Evolutionary conservation across 1,139 yeast species (phyloP).

Genomic region (Geotrichum restrictum): DNA sequence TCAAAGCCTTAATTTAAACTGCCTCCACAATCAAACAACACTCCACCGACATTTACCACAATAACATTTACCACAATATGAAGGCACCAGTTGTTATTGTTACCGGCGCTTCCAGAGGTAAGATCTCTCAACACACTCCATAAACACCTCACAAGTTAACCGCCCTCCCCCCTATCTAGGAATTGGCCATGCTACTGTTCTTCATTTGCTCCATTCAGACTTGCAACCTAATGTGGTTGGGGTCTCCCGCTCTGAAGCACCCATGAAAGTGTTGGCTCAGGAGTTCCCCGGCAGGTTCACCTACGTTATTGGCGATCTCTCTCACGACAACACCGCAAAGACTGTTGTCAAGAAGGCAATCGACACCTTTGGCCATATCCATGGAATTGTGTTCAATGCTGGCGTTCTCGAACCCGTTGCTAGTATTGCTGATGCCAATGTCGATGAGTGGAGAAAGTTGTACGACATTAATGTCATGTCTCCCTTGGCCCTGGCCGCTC

Average conservation of each 20-base stretch:
- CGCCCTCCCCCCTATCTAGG: constrained; percentile 43
- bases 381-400: constrained; percentile 78
- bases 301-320: constrained; percentile 59
- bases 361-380: constrained; percentile 54
- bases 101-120: constrained; percentile 63
- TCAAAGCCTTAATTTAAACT: too few relatives aligned
- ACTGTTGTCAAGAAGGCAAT: constrained; percentile 50
- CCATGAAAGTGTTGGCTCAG: constrained; percentile 43
- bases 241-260: constrained; percentile 60
- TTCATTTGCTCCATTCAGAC: constrained; percentile 45
- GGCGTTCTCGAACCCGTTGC: constrained; percentile 82
- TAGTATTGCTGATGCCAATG: constrained; percentile 47
- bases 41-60: too few relatives aligned
- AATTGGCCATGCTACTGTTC: constrained; percentile 70
- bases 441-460: constrained; percentile 57
- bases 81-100: constrained; percentile 46
- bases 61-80: constrained; percentile 2
- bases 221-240: constrained; percentile 53
- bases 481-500: constrained; percentile 55
- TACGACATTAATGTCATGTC: constrained; percentile 80
- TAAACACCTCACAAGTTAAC: not conserved
- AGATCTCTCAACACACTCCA: constrained; percentile 19
- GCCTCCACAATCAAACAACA: too few relatives aligned
- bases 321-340: constrained; percentile 42
- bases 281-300: constrained; percentile 22